Evolutionary conservation across 139 green algal species (phyloP).

Genomic region (Coelastrella sp.): DNA sequence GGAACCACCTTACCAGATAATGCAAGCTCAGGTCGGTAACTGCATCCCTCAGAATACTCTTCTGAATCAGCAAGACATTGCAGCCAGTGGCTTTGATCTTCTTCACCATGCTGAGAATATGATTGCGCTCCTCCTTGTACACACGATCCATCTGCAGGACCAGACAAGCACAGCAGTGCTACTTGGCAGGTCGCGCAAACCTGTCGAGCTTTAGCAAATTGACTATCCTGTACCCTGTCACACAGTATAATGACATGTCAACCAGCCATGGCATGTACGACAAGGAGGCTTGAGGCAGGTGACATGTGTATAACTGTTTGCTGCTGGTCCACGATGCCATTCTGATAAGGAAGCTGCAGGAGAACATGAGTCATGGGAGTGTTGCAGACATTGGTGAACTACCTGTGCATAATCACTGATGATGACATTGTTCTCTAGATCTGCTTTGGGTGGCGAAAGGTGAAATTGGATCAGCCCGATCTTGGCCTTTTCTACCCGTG

Average conservation of each 20-base stretch:
- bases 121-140: conserved; percentile 98
- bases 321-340: too few species aligned
- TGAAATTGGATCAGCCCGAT: conserved; percentile 97
- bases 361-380: too few species aligned
- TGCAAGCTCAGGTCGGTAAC: conserved; percentile 97
- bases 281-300: too few species aligned
- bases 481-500: conserved; percentile 93
- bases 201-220: too few species aligned
- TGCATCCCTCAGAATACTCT: conserved; percentile 97
- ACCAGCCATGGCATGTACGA: too few species aligned
- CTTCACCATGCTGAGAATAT: conserved; percentile 99
- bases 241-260: too few species aligned
- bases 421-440: conserved; percentile 99
- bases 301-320: too few species aligned
- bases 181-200: too few species aligned
- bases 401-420: conserved; percentile 92
- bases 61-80: conserved; percentile 99
- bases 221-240: too few species aligned
- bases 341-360: too few species aligned
- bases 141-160: conserved; percentile 87
- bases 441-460: conserved; percentile 97
- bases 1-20: conserved; percentile 92
- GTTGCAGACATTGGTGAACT: too few species aligned
- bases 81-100: conserved; percentile 91
- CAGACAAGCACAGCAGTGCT: not conserved